A percentile compares a stretch with the other conserved stretches of the same genome.
phyloP scores from a whole-genome alignment of 2,329 filamentous ascomycete genomes.

The Nemania sp. region DNA sequence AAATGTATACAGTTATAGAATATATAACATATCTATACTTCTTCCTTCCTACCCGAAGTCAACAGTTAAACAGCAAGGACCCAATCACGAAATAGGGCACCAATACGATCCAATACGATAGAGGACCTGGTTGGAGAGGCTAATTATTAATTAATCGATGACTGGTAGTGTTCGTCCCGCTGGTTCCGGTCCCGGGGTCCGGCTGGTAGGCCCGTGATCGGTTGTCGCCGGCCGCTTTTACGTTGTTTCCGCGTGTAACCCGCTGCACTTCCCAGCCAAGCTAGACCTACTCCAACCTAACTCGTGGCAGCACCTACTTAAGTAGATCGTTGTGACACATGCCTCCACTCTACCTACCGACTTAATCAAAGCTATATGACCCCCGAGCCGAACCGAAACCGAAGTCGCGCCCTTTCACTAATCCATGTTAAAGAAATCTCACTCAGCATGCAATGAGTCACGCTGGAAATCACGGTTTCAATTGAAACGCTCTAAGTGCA shows the following conservation, averaged over 20 bases:
- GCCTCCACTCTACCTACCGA: constrained; percentile 3
- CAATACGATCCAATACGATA: too few relatives aligned
- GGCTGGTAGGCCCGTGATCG: constrained; percentile 3
- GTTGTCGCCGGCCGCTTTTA: constrained; percentile 7
- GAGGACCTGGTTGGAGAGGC: too few relatives aligned
- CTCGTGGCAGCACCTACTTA: neutral
- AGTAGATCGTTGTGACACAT: constrained; percentile 2
- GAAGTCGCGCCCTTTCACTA: neutral
- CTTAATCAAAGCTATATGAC: too few relatives aligned
- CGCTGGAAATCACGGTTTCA: neutral
- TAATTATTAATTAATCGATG: too few relatives aligned
- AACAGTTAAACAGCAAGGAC: too few relatives aligned
- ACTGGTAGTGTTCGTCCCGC: too few relatives aligned
- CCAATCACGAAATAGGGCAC: too few relatives aligned
- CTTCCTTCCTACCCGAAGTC: too few relatives aligned
- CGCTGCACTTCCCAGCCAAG: too few relatives aligned
- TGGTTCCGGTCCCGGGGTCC: constrained; percentile 16
- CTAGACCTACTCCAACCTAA: too few relatives aligned
- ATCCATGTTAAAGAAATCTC: neutral
- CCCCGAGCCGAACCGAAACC: constrained; percentile 19
- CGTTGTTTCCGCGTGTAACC: neutral
- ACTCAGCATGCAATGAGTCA: constrained; percentile 8
- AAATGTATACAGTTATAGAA: too few relatives aligned
- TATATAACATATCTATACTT: too few relatives aligned
- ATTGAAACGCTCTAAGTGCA: neutral